Evolutionary conservation across 495 filamentous ascomycete species (phyloP).

Genomic region (Massariosphaeria phaeospora): DNA sequence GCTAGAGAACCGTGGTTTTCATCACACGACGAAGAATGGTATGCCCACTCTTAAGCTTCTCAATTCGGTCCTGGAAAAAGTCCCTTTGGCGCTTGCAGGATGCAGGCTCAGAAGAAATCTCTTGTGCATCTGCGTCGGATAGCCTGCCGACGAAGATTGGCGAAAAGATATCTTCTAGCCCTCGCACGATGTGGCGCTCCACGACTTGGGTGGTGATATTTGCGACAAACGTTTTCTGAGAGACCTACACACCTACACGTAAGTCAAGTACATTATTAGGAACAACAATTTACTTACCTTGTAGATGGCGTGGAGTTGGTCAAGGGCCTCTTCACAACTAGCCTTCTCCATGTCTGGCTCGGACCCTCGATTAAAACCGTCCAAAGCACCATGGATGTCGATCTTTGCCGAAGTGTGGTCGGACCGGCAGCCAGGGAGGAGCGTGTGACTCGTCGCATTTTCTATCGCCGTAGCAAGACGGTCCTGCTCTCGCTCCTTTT

Average conservation of each 20-base stretch:
- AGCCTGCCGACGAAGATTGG: slow-evolving; percentile 30
- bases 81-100: slow-evolving; percentile 25
- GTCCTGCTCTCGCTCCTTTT: slow-evolving; percentile 24
- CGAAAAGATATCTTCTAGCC: slow-evolving; percentile 31
- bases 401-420: neutral
- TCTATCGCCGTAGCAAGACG: neutral
- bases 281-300: slow-evolving; percentile 16
- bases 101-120: slow-evolving; percentile 21
- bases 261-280: neutral
- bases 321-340: slow-evolving; percentile 29
- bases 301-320: slow-evolving; percentile 28
- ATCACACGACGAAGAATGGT: too few relatives aligned
- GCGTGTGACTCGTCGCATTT: neutral
- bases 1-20: too few relatives aligned
- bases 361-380: too few relatives aligned
- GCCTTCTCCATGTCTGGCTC: slow-evolving; percentile 34
- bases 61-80: too few relatives aligned
- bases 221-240: too few relatives aligned
- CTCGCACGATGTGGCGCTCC: slow-evolving; percentile 37
- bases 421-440: too few relatives aligned
- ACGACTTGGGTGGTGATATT: slow-evolving; percentile 37
- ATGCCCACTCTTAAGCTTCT: too few relatives aligned
- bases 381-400: too few relatives aligned
- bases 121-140: slow-evolving; percentile 34
- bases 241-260: slow-evolving; percentile 35